Evolutionary conservation across 768 basidiomycete genomes (phyloP).

Genomic region (Suillus ampliporus): DNA sequence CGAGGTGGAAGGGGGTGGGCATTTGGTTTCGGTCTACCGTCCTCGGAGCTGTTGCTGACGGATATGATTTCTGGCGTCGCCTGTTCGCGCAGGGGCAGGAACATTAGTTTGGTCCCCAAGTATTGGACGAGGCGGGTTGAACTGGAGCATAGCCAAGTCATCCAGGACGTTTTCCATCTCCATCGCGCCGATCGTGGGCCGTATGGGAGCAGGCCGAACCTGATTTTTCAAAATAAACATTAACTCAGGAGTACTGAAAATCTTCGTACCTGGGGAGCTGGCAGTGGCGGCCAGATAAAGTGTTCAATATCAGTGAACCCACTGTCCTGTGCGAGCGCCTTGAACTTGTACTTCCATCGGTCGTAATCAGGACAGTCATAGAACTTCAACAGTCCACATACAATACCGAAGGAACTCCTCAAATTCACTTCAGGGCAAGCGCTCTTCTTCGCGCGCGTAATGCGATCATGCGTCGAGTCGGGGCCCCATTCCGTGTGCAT

Average conservation of each 20-base stretch:
- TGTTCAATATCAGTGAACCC: constrained; percentile 63
- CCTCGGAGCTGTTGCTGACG: constrained; percentile 45
- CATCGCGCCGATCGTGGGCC: constrained; percentile 35
- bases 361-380: constrained; percentile 72
- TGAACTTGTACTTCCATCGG: constrained; percentile 68
- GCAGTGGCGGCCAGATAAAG: constrained; percentile 78
- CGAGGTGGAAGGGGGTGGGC: constrained; percentile 31
- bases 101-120: constrained; percentile 59
- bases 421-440: constrained; percentile 70
- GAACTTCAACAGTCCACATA: constrained; percentile 69
- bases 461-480: constrained; percentile 64
- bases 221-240: constrained; percentile 18
- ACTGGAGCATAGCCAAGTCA: constrained; percentile 62
- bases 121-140: constrained; percentile 51
- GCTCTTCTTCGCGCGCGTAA: constrained; percentile 67
- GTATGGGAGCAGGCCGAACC: constrained; percentile 29
- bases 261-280: constrained; percentile 33
- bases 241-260: constrained; percentile 3
- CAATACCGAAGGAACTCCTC: constrained; percentile 81
- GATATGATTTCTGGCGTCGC: constrained; percentile 49
- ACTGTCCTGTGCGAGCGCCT: constrained; percentile 59
- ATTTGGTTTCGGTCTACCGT: constrained; percentile 30
- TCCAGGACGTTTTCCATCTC: constrained; percentile 63
- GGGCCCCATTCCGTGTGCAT: constrained; percentile 87
- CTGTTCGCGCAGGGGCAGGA: constrained; percentile 40